Evolutionary conservation across 2,329 filamentous ascomycete genomes (phyloP), one percentile per base, ranked within the genome.

Genomic region (Purpureocillium lavendulum): DNA sequence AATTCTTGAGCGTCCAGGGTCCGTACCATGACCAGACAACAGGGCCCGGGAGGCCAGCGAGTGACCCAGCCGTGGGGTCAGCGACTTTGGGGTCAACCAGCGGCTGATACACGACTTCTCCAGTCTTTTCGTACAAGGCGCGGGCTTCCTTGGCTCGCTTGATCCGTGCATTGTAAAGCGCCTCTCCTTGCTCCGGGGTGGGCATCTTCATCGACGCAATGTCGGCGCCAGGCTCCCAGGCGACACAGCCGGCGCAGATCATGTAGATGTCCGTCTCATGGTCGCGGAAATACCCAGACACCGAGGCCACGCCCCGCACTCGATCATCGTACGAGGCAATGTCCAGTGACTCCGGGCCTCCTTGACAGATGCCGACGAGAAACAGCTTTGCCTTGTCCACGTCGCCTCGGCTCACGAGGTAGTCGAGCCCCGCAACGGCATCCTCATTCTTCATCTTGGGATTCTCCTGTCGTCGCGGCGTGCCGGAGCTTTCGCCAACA

Each of bases 391-490:
- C 30, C 16, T 38, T 7, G 41, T 54, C 41, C 24, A 56, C 45
- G 36, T 54, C 53, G 24, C 45, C 46, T 30, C 53, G 51, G 14
- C 41, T 11, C 7, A 44, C 44, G 17, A 56, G 49, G 36, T 56
- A 56, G 45, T 56, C 51, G 30, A 56, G 45, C 14, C 53, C 51
- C 2, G 51, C 45, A 37, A 55, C 39, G 29, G 47, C 48, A 33
- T 55, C 52, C 32, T 55, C 53, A 36, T 55, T 55, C 46, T 55
- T 54, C 53, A 54, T 55, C 40, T 49, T 49, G 6, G 53, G 53
- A 17, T 55, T 56, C 42, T 56, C 53, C 17, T 47, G 43, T 28
- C 54, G 51, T 26, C 54, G 49, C 4, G 54, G 54, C 37, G 48
- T 37, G 16, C 54, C 54, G 13, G 54, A 52, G 39, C 53, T 57